Percentiles rank a stretch among this genome's conserved stretches.
phyloP scores from a whole-genome alignment of 1,139 yeast species.

The Blastobotrys petasosporus region DNA sequence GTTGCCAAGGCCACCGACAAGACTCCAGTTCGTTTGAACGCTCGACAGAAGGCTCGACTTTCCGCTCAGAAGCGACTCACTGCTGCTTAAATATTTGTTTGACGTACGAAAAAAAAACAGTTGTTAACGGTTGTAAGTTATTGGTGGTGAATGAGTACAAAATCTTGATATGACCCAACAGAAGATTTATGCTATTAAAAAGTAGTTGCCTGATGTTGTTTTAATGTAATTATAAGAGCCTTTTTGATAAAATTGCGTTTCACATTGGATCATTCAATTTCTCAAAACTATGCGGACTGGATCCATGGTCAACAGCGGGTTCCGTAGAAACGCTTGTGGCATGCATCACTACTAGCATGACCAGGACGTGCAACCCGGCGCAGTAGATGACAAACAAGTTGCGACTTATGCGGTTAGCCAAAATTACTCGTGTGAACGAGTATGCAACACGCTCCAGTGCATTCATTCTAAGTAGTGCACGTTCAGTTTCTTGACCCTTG shows the following conservation, averaged over 20 bases:
- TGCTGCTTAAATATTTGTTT: slow-evolving; percentile 22
- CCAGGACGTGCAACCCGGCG: slow-evolving; percentile 64
- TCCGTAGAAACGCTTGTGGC: slow-evolving; percentile 7
- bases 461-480: slow-evolving; percentile 66
- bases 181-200: not conserved
- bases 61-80: slow-evolving; percentile 73
- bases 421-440: slow-evolving; percentile 63
- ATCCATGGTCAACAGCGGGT: no score
- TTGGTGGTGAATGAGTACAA: not conserved
- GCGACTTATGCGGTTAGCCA: slow-evolving; percentile 69
- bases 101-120: not conserved
- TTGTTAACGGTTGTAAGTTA: not conserved
- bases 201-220: not conserved
- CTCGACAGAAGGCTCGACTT: slow-evolving; percentile 92
- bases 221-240: slow-evolving; percentile 1
- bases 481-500: slow-evolving; percentile 68
- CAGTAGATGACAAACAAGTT: slow-evolving; percentile 71
- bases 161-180: slow-evolving; percentile 2
- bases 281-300: no score
- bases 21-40: slow-evolving; percentile 71
- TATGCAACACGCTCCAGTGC: slow-evolving; percentile 77
- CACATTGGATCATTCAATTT: no score
- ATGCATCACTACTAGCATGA: slow-evolving; percentile 46
- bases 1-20: slow-evolving; percentile 86
- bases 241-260: no score